phyloP scores from a whole-genome alignment of 805 yeast genomes.

The Ascoidea asiatica region DNA sequence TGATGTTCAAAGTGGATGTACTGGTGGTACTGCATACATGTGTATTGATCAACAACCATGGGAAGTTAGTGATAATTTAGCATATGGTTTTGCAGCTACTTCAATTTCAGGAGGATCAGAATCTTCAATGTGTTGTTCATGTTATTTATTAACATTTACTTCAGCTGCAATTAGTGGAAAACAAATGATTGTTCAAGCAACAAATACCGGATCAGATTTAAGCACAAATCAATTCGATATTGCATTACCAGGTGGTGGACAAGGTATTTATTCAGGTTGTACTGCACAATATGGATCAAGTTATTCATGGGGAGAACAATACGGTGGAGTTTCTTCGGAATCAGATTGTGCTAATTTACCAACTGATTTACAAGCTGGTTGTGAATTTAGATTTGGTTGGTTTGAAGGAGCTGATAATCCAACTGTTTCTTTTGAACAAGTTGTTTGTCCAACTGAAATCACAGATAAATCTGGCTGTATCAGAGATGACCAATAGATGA shows the following conservation, averaged over 20 bases:
- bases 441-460: slow-evolving; percentile 6
- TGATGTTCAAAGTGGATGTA: slow-evolving; percentile 3
- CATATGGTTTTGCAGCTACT: slow-evolving; percentile 5
- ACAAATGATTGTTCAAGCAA: slow-evolving; percentile 5
- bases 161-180: slow-evolving; percentile 3
- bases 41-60: slow-evolving; percentile 7
- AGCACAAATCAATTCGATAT: slow-evolving; percentile 3
- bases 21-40: slow-evolving; percentile 7
- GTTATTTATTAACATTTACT: slow-evolving; percentile 4
- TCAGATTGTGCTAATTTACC: slow-evolving; percentile 4
- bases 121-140: slow-evolving; percentile 3
- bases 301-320: slow-evolving; percentile 4
- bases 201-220: slow-evolving; percentile 5
- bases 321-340: slow-evolving; percentile 6
- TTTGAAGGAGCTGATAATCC: slow-evolving; percentile 7
- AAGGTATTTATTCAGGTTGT: slow-evolving; percentile 5
- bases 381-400: slow-evolving; percentile 7
- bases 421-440: slow-evolving; percentile 4
- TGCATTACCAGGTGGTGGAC: slow-evolving; percentile 6
- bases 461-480: slow-evolving; percentile 5
- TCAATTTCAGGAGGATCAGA: slow-evolving; percentile 2
- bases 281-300: slow-evolving; percentile 1
- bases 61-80: slow-evolving; percentile 1
- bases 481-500: slow-evolving; percentile 2
- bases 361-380: slow-evolving; percentile 4